Evolutionary conservation across 164 flowering plant species (phyloP), one percentile per base, ranked within the genome.

Genomic region (Macadamia integrifolia): DNA sequence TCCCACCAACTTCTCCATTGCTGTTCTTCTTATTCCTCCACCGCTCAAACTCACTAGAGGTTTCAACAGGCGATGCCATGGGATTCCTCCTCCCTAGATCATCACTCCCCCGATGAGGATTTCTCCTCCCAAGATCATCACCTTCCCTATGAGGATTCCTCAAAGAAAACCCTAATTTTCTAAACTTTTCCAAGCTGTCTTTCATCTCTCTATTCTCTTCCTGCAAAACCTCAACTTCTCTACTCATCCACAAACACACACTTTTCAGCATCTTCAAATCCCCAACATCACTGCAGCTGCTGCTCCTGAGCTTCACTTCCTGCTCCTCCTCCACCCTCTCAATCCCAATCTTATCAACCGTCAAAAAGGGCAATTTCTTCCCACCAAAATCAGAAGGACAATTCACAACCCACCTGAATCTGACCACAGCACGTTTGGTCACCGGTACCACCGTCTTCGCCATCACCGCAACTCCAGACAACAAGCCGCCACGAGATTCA

Each of bases 201-300:
- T 74, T 90, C 82, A 90, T 74, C 66, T 75, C 85, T 61, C 69
- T 76, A 71, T 93, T 90, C 71, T 86, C 93, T 57, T 69, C 81
- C 74, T 78, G 80, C 72, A 93, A 66, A 44, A 35, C 75, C 69
- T 89, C 91, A 80, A 90, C 76, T 74, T 90, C 96, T 32, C 79
- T 87, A 48, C 79, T 81, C 96, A 90, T 85, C 94, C 84, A 84
- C 61, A 70, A 74, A 70, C 81, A 81, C 88, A 86, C 75, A 28
- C 89, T 84, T 70, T 80, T 88, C 81, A 83, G 74, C 68, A 78
- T 48, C 72, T 84, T 89, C 71, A 67, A 9, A 59, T 87, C 83
- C 31, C 77, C 79, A 58, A 10, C 71, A 40, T 64, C 30, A 73
- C 10, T 61, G 15, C 64, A 57, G 58, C 57, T 44, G 64, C 66